These are phyloP conservation scores for Coemansia sp. DNA, from an alignment of 192 early-diverging fungal species.

Conservation along the genomic window DNA sequence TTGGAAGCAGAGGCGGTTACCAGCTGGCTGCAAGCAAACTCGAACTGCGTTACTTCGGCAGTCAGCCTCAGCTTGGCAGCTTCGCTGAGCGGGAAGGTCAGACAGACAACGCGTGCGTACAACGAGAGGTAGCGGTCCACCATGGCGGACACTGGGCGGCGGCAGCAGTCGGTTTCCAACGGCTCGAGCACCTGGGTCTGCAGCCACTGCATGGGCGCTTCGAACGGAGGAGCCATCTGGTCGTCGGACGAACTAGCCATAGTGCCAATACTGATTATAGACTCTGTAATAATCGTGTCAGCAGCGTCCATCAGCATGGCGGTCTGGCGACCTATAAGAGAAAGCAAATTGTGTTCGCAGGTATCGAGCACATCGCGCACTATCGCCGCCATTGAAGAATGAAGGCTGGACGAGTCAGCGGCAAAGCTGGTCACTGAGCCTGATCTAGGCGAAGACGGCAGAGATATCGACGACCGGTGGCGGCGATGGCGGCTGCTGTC, in stretches of 20 bases:
- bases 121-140: conserved; percentile 10
- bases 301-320: conserved; percentile 8
- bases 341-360: not conserved
- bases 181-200: conserved; percentile 26
- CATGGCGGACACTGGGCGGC: not conserved
- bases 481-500: not conserved
- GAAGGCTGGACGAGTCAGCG: not conserved
- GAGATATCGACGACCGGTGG: not conserved
- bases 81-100: conserved; percentile 31
- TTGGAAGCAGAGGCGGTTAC: not conserved
- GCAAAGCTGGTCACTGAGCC: not conserved
- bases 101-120: conserved; percentile 11
- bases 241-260: not conserved
- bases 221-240: not conserved
- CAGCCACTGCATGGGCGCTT: conserved; percentile 27
- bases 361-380: not conserved
- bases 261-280: not conserved
- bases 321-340: conserved; percentile 10
- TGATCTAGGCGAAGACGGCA: not conserved
- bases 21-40: conserved; percentile 44
- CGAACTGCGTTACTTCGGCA: conserved; percentile 30
- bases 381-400: not conserved
- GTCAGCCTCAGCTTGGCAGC: conserved; percentile 24
- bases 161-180: conserved; percentile 2
- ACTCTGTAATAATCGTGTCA: conserved; percentile 4